Base-by-base conservation (phyloP, 768 basidiomycete genomes). In the Postia placenta region DNA sequence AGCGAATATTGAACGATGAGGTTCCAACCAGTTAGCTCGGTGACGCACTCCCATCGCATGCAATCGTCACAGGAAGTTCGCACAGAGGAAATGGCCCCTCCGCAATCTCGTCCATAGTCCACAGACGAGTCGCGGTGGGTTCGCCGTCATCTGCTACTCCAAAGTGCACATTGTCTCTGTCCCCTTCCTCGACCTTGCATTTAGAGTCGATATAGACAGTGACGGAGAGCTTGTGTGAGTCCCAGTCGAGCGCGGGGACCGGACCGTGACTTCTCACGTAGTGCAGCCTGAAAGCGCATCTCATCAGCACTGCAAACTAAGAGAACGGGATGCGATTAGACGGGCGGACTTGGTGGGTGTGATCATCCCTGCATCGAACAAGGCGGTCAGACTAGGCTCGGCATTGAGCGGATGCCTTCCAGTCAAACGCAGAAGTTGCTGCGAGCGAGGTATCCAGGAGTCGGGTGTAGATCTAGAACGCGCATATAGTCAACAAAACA, bases 401-500 rank as follows among this genome's bases (percentile, higher is more conserved):
- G 55, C 58, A 41, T 59, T 59, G 11, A 59, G n/a, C 2, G 58
- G 58, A 35, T 56, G 55, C 27, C 51, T 54, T 4, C 58, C 58
- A 1, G 58, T 53, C 17, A 59, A 46, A 3, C 58, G 52, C 2
- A 54, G 39, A 15, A 59, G 48, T 9, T 47, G 28, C 3, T 48
- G 9, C 0, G 55, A 56, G 24, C 58, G 55, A 5, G 58, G 58
- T 11, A 59, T 50, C 58, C 58, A 56, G 2, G 50, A 56, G 42
- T 58, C 58, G 7, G 58, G 52, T 1, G 58, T 59, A 11, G 30
- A 25, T 46, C 57, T 58, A 40, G 12, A 26, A 2, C 28, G n/a
- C 30, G 30, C 30, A 7, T 33, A 33, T 15, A 33, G 30, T 33
- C 30, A 33, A 15, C 2, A 27, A 5, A 22, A 33, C 4, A 11